Conservation (phyloP, 2,329 filamentous ascomycete species). For the Aspergillus ruber region DNA sequence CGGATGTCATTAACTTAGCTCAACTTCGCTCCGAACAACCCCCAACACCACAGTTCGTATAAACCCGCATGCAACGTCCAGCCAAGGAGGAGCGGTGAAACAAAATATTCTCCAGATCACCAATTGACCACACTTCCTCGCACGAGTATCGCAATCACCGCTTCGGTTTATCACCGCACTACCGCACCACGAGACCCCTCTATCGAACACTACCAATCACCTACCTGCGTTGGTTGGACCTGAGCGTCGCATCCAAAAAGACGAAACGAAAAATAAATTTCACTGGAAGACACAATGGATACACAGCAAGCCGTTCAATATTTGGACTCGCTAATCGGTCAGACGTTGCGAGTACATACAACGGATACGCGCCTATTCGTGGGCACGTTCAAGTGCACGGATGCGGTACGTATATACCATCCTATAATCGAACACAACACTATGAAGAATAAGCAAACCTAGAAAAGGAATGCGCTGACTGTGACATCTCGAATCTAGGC, state of each 20-base stretch:
- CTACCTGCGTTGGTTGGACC: neutral
- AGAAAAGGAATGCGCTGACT: neutral
- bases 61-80: neutral
- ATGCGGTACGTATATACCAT: slow-evolving; percentile 53
- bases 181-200: neutral
- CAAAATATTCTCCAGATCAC: neutral
- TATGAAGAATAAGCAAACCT: neutral
- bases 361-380: slow-evolving; percentile 83
- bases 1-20: neutral
- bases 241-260: no score
- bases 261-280: no score
- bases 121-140: neutral
- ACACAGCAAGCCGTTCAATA: slow-evolving; percentile 27
- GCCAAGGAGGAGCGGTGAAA: neutral
- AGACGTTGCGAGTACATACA: slow-evolving; percentile 70
- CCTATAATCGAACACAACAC: neutral
- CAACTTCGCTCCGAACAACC: neutral
- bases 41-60: neutral
- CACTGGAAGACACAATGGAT: neutral
- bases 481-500: slow-evolving; percentile 52
- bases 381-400: slow-evolving; percentile 89
- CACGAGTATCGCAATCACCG: neutral
- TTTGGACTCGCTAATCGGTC: slow-evolving; percentile 61
- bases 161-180: neutral
- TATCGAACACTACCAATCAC: neutral